Percentiles rank a stretch among this genome's conserved stretches.
Conservation (phyloP, 2,329 filamentous ascomycete genomes). For the Zasmidium cellare region DNA sequence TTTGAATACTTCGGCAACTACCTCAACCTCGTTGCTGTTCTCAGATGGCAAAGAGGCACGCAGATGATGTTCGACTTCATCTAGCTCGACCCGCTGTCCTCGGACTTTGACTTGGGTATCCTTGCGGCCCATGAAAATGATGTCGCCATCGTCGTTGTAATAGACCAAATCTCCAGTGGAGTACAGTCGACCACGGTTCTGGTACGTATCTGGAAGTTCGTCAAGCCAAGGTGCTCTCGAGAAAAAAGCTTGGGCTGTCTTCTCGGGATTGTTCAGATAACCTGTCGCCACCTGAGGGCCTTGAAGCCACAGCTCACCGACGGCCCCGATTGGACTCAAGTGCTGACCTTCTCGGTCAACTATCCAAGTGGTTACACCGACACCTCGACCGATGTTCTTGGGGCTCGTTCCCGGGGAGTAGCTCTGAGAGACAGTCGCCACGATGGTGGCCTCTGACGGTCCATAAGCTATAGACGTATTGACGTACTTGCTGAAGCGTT, state of each 20-base stretch:
- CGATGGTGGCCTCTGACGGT: slow-evolving; percentile 37
- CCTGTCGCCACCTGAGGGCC: slow-evolving; percentile 46
- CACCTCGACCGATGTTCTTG: background rate
- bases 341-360: slow-evolving; percentile 10
- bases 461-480: slow-evolving; percentile 41
- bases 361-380: slow-evolving; percentile 1
- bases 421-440: slow-evolving; percentile 13
- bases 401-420: slow-evolving; percentile 29
- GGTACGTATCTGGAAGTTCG: background rate
- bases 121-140: slow-evolving; percentile 22
- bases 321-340: slow-evolving; percentile 38
- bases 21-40: background rate
- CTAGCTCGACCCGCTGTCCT: slow-evolving; percentile 23
- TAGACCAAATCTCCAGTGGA: slow-evolving; percentile 26
- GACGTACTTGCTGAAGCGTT: background rate
- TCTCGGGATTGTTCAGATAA: slow-evolving; percentile 39
- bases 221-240: slow-evolving; percentile 26
- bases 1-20: background rate
- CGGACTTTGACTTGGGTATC: slow-evolving; percentile 23
- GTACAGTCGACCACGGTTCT: slow-evolving; percentile 10
- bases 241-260: slow-evolving; percentile 36
- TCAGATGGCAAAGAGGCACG: background rate
- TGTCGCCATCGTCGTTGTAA: slow-evolving; percentile 20
- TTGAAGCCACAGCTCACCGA: slow-evolving; percentile 49
- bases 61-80: slow-evolving; percentile 16